phyloP scores from a whole-genome alignment of 768 basidiomycete species.

The Collybia sordida region DNA sequence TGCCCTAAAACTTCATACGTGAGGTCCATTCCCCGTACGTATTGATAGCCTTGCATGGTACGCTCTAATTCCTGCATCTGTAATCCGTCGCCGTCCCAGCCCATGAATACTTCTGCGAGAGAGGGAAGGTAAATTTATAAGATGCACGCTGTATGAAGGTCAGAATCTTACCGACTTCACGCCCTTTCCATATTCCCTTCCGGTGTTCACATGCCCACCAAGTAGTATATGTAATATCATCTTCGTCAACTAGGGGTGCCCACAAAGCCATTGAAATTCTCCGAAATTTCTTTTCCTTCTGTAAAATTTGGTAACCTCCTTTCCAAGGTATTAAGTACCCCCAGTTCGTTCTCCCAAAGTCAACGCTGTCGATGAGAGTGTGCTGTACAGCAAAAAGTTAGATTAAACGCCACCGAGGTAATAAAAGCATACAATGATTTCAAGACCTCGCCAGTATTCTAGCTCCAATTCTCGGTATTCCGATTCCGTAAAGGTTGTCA shows the following conservation, averaged over 20 bases:
- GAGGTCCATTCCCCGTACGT: constrained; percentile 30
- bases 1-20: constrained; percentile 35
- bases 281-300: constrained; percentile 20
- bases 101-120: constrained; percentile 29
- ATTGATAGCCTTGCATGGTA: constrained; percentile 29
- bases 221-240: constrained; percentile 33
- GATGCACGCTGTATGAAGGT: not conserved
- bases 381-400: constrained; percentile 18
- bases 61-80: constrained; percentile 10
- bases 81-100: constrained; percentile 21
- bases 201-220: constrained; percentile 24
- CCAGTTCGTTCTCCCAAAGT: constrained; percentile 36
- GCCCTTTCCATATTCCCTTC: constrained; percentile 37
- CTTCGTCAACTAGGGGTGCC: constrained; percentile 33
- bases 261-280: constrained; percentile 31
- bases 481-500: not conserved
- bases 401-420: not conserved
- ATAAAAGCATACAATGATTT: constrained; percentile 18
- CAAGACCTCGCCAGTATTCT: constrained; percentile 10
- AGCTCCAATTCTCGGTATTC: not conserved
- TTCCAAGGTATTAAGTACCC: constrained; percentile 25
- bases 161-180: constrained; percentile 31
- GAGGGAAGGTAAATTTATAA: not conserved
- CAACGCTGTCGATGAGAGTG: constrained; percentile 25
- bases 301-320: constrained; percentile 25